These are phyloP conservation scores for Glarea lozoyensis DNA, from an alignment of 495 filamentous ascomycete species.

Conservation along the genomic window DNA sequence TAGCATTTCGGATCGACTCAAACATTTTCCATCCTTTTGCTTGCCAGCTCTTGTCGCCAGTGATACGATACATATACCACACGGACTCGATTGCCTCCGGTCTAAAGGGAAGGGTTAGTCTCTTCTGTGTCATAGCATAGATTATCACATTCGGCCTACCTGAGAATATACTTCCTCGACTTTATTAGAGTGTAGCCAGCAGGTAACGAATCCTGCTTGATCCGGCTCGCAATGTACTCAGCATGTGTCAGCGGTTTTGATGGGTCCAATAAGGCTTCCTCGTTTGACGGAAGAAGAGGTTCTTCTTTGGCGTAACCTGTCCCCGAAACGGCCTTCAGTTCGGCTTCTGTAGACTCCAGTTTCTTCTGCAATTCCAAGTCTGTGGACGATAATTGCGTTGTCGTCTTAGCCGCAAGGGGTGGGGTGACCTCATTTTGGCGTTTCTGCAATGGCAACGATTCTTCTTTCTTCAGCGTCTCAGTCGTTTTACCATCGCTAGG, in stretches of 20 bases:
- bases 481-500: too few species aligned
- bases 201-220: conserved; percentile 55
- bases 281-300: background rate
- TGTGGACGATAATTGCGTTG: background rate
- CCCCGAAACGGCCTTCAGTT: conserved; percentile 4
- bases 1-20: conserved; percentile 57
- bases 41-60: conserved; percentile 71
- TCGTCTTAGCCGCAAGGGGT: conserved; percentile 2
- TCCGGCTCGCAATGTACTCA: conserved; percentile 50
- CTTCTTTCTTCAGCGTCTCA: conserved; percentile 6
- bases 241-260: conserved; percentile 45
- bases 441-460: conserved; percentile 14
- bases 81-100: conserved; percentile 94
- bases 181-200: conserved; percentile 55
- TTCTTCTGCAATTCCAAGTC: background rate
- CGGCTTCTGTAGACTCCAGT: conserved; percentile 6
- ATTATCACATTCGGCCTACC: conserved; percentile 34
- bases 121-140: conserved; percentile 3
- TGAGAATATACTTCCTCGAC: conserved; percentile 63
- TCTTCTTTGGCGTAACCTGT: background rate
- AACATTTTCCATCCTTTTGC: conserved; percentile 91
- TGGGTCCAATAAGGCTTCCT: conserved; percentile 8
- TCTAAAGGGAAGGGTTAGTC: conserved; percentile 38
- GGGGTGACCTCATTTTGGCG: conserved; percentile 4
- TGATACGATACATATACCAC: conserved; percentile 92